Evolutionary conservation across 805 yeast species (phyloP), one percentile per base, ranked within the genome.

Genomic region (Wickerhamomyces tratensis): DNA sequence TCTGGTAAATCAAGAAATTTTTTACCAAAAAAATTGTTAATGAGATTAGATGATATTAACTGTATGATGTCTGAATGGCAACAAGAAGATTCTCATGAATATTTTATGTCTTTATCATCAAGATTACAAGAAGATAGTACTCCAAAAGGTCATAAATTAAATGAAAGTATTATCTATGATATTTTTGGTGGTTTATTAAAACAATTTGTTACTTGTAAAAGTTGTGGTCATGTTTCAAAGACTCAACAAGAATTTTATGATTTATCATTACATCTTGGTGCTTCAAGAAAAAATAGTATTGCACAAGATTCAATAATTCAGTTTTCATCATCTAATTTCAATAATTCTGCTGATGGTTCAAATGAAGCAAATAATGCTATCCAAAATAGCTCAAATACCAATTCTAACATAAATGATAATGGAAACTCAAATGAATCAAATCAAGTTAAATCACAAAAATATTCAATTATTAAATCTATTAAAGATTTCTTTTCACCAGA

Each of bases 61-160:
- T 86, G 95, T 59, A 86, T 86, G 95, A 87, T 89, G 95, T 79
- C 88, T 38, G 93, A 82, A 59, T 89, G 96, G 96, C 89, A 87
- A 62, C 98, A 93, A 61, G 98, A 93, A 62, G 98, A 93, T 63
- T 84, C 96, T 1, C 98, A 93, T 63, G 98, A 93, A 63, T 93
- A 89, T 64, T 86, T 83, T 60, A 89, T 89, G 97, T 86, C 95
- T 11, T 67, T 89, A 46, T 73, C 89, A 72, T 77, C 91, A 7
- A 67, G 96, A 41, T 64, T 89, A 41, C 98, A 89, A 63, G 97
- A 89, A 57, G 97, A 89, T 58, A 74, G 86, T 11, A 87, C 93
- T 1, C 98, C 98, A 34, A 82, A 76, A 56, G 96, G 96, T n/a
- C 72, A 68, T 39, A 89, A 89, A 57, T 67, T 89, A 54, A 84